Evolutionary conservation across 345 rosid species (phyloP), one percentile per base, ranked within the genome.

Genomic region (Citrus medica): DNA sequence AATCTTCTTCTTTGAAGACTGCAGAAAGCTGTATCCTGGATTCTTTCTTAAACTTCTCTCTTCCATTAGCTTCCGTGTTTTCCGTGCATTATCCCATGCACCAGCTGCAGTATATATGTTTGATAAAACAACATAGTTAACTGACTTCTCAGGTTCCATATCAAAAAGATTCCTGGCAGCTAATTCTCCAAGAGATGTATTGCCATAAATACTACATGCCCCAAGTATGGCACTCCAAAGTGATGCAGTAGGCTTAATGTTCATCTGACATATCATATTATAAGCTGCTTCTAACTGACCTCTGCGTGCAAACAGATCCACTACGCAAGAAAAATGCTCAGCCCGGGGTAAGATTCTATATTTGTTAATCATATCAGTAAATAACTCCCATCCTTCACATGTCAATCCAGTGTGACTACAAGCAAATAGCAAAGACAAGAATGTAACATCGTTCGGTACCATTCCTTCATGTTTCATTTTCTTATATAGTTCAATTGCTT

Each of bases 311-410:
- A 90, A 87, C 69, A 93, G 83, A 87, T 90, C 94, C 16, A 87
- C 85, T 82, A 93, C 79, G 78, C 93, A 90, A 76, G 97, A 88
- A 77, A 89, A 75, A 78, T 92, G 97, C 85, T 90, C 89, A 25
- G 85, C 80, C 60, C 87, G 81, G 14, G 92, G 93, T 63, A 73
- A 27, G 17, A 92, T 83, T 55, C 80, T 78, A 48, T 93, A 83
- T 72, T 84, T 80, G 78, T 51, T 75, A 77, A 86, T 81, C 97
- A 90, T 93, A 67, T 79, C 74, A 75, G 85, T 70, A 83, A 89
- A 91, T 71, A 85, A 79, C 72, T 88, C 79, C 91, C 88, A 89
- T 75, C 92, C 95, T 80, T 89, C 84, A 35, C 75, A 61, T 3
- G 81, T 82, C 78, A 87, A 79, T 66, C 97, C 98, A 63, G 83